Conservation (phyloP, 139 green algal species). For the Auxenochlorella pyrenoidosa region DNA sequence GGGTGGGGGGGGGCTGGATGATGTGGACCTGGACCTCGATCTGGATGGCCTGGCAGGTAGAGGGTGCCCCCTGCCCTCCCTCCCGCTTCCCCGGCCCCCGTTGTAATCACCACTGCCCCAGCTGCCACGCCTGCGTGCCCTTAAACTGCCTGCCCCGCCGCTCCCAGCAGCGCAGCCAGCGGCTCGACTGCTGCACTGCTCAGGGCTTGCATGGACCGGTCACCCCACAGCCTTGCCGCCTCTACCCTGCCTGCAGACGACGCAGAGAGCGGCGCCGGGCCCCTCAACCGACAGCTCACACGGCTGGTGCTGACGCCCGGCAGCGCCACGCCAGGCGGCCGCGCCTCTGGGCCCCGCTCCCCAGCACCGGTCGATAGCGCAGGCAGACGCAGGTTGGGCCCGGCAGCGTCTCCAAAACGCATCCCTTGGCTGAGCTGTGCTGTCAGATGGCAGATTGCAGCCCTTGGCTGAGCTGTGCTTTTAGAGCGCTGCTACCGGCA, state of each 20-base stretch:
- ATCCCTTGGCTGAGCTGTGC: not conserved
- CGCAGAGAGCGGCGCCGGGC: not conserved
- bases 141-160: no score
- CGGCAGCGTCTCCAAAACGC: not conserved
- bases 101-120: no score
- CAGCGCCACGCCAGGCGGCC: not conserved
- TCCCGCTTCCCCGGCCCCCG: no score
- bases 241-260: not conserved
- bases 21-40: constrained; percentile 11
- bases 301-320: constrained; percentile 22
- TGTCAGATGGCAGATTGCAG: no score
- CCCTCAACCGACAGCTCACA: constrained; percentile 25
- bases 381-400: not conserved
- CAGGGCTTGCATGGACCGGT: no score
- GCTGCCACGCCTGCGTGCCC: no score
- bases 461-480: not conserved
- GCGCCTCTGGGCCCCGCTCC: not conserved
- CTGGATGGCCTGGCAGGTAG: not conserved
- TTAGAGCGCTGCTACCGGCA: no score
- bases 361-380: not conserved
- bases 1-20: constrained; percentile 14
- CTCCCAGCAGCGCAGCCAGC: no score
- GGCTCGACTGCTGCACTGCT: no score
- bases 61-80: no score
- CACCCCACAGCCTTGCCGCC: no score